A percentile compares a stretch with the other conserved stretches of the same genome.
Evolutionary conservation across 148 eudicot species (phyloP).

Genomic region (Arctostaphylos glauca): DNA sequence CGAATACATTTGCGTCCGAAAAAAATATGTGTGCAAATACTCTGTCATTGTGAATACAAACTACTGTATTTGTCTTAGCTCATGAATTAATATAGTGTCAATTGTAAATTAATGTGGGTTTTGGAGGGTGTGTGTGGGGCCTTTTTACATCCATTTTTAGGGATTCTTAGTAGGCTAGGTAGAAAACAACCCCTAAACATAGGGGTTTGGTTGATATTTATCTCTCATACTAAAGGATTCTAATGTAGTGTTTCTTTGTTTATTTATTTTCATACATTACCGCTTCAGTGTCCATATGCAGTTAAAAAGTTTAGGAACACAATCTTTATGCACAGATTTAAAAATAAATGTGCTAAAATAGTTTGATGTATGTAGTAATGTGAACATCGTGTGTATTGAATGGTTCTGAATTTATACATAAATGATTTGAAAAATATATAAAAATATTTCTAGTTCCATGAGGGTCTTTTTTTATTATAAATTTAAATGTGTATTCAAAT

Average conservation of each 20-base stretch:
- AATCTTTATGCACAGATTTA: too few species aligned
- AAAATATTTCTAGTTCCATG: too few species aligned
- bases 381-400: background rate
- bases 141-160: background rate
- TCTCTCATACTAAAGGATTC: background rate
- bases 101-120: background rate
- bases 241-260: background rate
- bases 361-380: background rate
- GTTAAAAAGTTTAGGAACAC: too few species aligned
- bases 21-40: too few species aligned
- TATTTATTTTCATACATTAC: background rate
- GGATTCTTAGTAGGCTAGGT: background rate
- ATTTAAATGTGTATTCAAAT: too few species aligned
- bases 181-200: background rate
- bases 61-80: too few species aligned
- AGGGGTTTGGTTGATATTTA: background rate
- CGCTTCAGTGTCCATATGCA: too few species aligned
- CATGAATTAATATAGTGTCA: background rate
- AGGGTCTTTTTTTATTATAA: too few species aligned
- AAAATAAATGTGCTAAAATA: background rate
- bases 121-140: background rate
- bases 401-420: too few species aligned
- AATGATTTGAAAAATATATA: too few species aligned
- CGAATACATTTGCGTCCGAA: too few species aligned
- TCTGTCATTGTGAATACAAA: too few species aligned